Conservation (phyloP, 148 eudicot species). For the Rheum nobile region DNA sequence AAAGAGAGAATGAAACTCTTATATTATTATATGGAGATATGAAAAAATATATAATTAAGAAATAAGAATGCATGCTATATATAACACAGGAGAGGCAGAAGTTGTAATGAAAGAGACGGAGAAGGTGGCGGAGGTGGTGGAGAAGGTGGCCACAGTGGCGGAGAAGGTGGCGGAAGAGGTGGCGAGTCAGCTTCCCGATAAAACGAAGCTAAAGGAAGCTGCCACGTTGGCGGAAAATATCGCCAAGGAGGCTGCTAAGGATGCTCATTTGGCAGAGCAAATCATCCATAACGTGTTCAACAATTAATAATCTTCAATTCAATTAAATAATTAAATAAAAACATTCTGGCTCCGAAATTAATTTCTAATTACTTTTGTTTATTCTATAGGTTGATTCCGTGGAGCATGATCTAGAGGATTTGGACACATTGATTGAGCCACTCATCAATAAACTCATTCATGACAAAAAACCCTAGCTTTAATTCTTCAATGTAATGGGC, state of each 20-base stretch:
- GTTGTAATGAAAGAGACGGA: slow-evolving; percentile 48
- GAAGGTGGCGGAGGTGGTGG: slow-evolving; percentile 56
- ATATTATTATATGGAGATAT: no score
- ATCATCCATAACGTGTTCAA: background rate
- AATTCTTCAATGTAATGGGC: background rate
- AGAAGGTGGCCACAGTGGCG: slow-evolving; percentile 46
- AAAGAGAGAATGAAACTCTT: no score
- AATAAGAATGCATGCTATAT: no score
- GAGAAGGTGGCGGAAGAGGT: slow-evolving; percentile 49
- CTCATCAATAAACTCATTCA: background rate
- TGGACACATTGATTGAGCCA: background rate
- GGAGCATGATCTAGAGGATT: background rate
- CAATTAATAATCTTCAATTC: background rate
- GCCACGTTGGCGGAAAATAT: slow-evolving; percentile 42
- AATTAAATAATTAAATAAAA: background rate
- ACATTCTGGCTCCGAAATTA: background rate
- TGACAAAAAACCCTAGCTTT: background rate
- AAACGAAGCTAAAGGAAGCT: slow-evolving; percentile 41
- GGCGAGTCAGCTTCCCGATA: slow-evolving; percentile 40
- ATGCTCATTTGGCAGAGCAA: slow-evolving; percentile 6
- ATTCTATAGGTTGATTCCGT: background rate
- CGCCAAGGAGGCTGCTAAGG: slow-evolving; percentile 16
- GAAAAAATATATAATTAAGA: no score
- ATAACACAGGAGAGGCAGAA: slow-evolving; percentile 40
- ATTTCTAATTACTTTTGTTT: background rate